A percentile compares a stretch with the other conserved stretches of the same genome.
Evolutionary conservation across 805 yeast genomes (phyloP).

Genomic region (Schwanniomyces yamadae): DNA sequence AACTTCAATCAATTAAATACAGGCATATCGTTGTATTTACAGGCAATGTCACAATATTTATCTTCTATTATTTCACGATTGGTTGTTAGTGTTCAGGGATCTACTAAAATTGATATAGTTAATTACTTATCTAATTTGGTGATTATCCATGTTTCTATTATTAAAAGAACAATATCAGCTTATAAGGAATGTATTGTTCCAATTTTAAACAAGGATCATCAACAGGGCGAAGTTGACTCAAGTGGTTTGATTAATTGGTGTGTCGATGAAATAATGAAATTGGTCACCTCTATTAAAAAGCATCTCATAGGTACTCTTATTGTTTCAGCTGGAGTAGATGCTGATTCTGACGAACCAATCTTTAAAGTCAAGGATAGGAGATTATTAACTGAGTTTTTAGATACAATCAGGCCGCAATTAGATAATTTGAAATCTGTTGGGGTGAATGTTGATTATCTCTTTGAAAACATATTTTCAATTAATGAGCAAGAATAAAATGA

Average conservation of each 20-base stretch:
- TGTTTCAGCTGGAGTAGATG: slow-evolving; percentile 35
- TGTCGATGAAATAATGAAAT: slow-evolving; percentile 57
- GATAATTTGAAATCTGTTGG: slow-evolving; percentile 63
- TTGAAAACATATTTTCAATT: slow-evolving; percentile 40
- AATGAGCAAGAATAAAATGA: slow-evolving; percentile 1
- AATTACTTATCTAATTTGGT: slow-evolving; percentile 40
- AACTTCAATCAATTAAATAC: slow-evolving; percentile 35
- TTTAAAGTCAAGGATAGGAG: slow-evolving; percentile 31
- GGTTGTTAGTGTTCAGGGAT: slow-evolving; percentile 40
- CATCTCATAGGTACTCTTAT: slow-evolving; percentile 65
- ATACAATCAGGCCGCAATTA: slow-evolving; percentile 57
- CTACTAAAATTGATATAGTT: slow-evolving; percentile 42
- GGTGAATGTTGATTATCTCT: slow-evolving; percentile 69
- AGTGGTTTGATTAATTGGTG: slow-evolving; percentile 77
- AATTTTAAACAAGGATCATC: slow-evolving; percentile 27
- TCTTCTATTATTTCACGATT: slow-evolving; percentile 31
- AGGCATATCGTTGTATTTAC: slow-evolving; percentile 34
- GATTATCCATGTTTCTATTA: slow-evolving; percentile 38
- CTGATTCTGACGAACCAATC: slow-evolving; percentile 24
- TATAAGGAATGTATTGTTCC: slow-evolving; percentile 52
- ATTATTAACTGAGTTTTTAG: slow-evolving; percentile 54
- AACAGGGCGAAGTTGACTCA: slow-evolving; percentile 37
- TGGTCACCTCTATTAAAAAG: slow-evolving; percentile 59
- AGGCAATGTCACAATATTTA: slow-evolving; percentile 33
- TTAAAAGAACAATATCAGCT: slow-evolving; percentile 55